Percentiles rank a stretch among this genome's conserved stretches.
These are phyloP conservation scores for Alloascoidea africana DNA, from an alignment of 805 yeast genomes.

Conservation along the genomic window DNA sequence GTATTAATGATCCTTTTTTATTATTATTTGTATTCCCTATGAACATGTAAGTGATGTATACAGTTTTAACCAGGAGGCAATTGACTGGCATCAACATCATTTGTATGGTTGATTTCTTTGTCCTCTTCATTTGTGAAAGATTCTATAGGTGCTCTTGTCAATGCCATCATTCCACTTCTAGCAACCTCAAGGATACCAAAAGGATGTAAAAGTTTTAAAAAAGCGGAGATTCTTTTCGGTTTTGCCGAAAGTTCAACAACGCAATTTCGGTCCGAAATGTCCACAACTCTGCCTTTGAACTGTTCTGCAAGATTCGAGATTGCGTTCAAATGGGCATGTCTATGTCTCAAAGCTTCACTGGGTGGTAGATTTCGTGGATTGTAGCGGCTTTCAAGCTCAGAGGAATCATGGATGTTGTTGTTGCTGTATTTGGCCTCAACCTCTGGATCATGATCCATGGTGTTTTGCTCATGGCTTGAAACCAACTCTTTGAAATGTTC, in stretches of 20 bases:
- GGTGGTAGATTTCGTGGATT: constrained; percentile 88
- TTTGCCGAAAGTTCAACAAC: constrained; percentile 90
- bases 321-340: constrained; percentile 77
- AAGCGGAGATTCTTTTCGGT: constrained; percentile 78
- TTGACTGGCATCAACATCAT: constrained; percentile 62
- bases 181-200: constrained; percentile 95
- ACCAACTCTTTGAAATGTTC: constrained; percentile 93
- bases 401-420: constrained; percentile 16
- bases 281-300: constrained; percentile 89
- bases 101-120: constrained; percentile 37
- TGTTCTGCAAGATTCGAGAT: constrained; percentile 66
- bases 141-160: constrained; percentile 87
- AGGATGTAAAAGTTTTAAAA: constrained; percentile 81
- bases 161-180: constrained; percentile 97
- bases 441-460: constrained; percentile 18
- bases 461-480: constrained; percentile 52
- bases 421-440: constrained; percentile 11
- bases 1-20: background rate
- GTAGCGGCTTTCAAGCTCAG: constrained; percentile 20
- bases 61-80: constrained; percentile 79
- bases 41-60: background rate
- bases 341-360: constrained; percentile 87
- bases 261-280: constrained; percentile 85
- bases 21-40: background rate
- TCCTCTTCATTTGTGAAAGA: constrained; percentile 20